These are phyloP conservation scores for Penicillium glabrum DNA, from an alignment of 2,329 filamentous ascomycete species.

Conservation along the genomic window DNA sequence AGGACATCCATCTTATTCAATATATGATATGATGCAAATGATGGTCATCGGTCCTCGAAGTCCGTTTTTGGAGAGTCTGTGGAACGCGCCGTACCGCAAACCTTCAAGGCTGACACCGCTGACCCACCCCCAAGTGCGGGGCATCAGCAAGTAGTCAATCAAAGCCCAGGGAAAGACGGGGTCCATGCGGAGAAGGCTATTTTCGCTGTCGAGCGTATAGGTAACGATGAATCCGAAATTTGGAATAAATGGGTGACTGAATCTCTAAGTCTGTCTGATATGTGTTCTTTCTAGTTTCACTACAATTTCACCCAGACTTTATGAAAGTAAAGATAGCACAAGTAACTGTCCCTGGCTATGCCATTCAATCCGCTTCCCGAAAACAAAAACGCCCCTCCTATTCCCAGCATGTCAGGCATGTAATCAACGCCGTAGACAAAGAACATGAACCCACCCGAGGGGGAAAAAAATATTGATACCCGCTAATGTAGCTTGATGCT, in stretches of 20 bases:
- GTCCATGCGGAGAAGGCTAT: too few relatives aligned
- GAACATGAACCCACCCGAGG: not conserved
- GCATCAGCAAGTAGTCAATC: too few relatives aligned
- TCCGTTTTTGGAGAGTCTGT: too few relatives aligned
- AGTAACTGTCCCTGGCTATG: not conserved
- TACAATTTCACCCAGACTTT: not conserved
- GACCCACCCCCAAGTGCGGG: too few relatives aligned
- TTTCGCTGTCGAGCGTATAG: too few relatives aligned
- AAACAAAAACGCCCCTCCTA: constrained; percentile 1
- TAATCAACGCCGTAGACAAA: not conserved
- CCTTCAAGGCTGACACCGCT: too few relatives aligned
- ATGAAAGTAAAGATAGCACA: not conserved
- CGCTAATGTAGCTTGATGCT: constrained; percentile 7
- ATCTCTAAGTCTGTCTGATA: not conserved
- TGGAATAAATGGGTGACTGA: not conserved
- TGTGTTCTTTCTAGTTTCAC: not conserved
- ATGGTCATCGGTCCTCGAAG: too few relatives aligned
- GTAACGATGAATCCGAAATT: not conserved
- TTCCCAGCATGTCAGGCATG: not conserved
- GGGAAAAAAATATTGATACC: constrained; percentile 2
- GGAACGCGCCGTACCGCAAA: too few relatives aligned
- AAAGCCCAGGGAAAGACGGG: too few relatives aligned
- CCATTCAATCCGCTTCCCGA: not conserved
- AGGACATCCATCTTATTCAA: too few relatives aligned
- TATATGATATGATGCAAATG: too few relatives aligned